phyloP scores from a whole-genome alignment of 1,284 basidiomycete species.

The Apiotrichum montevideense region DNA sequence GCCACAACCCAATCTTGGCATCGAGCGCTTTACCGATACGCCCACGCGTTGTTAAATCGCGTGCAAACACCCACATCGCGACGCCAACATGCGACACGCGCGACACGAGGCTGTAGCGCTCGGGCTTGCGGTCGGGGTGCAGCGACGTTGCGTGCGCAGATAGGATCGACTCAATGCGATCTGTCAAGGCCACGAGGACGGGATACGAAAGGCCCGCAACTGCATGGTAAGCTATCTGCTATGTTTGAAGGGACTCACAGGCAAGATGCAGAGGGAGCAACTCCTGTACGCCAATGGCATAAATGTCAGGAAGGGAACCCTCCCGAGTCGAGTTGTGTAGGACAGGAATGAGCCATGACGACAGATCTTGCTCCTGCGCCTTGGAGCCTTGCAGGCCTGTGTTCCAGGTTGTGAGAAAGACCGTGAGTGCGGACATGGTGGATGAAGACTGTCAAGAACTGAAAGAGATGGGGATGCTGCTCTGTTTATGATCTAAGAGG shows the following conservation, averaged over 20 bases:
- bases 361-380: constrained; percentile 42
- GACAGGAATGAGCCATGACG: constrained; percentile 45
- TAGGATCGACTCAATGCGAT: constrained; percentile 39
- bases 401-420: constrained; percentile 48
- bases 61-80: constrained; percentile 44
- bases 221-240: constrained; percentile 11
- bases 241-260: constrained; percentile 25
- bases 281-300: constrained; percentile 94
- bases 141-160: constrained; percentile 39
- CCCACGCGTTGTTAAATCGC: constrained; percentile 30
- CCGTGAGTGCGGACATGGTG: constrained; percentile 34
- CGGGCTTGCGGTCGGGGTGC: constrained; percentile 19
- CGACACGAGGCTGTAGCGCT: constrained; percentile 37
- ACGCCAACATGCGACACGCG: constrained; percentile 40
- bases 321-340: constrained; percentile 29
- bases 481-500: too few relatives aligned
- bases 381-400: constrained; percentile 44
- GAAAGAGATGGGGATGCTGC: background rate
- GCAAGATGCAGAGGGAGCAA: constrained; percentile 57
- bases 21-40: constrained; percentile 31
- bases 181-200: constrained; percentile 33
- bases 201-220: constrained; percentile 35
- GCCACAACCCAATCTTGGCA: constrained; percentile 37
- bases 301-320: constrained; percentile 59
- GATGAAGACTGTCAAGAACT: background rate